Conservation (phyloP, 2,329 filamentous ascomycete species). For the Fusarium praegraminearum region DNA sequence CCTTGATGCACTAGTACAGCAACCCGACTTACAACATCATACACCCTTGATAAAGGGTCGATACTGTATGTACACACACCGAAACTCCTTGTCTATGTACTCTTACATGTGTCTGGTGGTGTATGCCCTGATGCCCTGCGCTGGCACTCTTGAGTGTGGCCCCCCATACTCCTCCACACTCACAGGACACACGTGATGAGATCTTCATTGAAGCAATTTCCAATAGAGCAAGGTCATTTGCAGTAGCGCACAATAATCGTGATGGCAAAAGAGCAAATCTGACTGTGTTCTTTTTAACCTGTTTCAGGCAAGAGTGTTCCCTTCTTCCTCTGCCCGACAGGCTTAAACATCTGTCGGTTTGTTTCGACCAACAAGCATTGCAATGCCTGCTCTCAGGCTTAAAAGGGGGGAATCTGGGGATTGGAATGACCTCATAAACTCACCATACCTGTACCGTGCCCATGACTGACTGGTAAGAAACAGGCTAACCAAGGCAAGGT, state of each 20-base stretch:
- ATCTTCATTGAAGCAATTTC: conserved; percentile 47
- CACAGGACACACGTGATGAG: conserved; percentile 41
- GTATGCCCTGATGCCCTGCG: conserved; percentile 4
- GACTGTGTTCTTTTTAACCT: conserved; percentile 16
- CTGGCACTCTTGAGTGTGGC: conserved; percentile 22
- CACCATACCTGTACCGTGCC: conserved; percentile 9
- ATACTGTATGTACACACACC: neutral
- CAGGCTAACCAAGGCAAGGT: conserved; percentile 12
- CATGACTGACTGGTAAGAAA: conserved; percentile 23
- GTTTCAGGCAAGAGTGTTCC: neutral
- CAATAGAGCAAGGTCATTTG: conserved; percentile 33
- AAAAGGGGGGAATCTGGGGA: conserved; percentile 35
- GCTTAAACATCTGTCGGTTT: neutral
- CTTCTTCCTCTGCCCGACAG: neutral
- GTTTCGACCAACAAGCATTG: conserved; percentile 12
- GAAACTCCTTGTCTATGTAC: neutral
- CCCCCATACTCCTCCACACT: conserved; percentile 40
- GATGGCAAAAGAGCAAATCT: conserved; percentile 14
- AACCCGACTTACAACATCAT: neutral
- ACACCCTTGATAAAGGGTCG: neutral
- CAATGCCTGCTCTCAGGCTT: conserved; percentile 14
- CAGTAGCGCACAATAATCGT: conserved; percentile 14
- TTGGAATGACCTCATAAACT: conserved; percentile 40
- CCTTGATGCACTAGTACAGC: neutral
- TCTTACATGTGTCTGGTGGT: conserved; percentile 16